Conservation (phyloP, 2,329 filamentous ascomycete species). For the Chalaropsis ovoidea region DNA sequence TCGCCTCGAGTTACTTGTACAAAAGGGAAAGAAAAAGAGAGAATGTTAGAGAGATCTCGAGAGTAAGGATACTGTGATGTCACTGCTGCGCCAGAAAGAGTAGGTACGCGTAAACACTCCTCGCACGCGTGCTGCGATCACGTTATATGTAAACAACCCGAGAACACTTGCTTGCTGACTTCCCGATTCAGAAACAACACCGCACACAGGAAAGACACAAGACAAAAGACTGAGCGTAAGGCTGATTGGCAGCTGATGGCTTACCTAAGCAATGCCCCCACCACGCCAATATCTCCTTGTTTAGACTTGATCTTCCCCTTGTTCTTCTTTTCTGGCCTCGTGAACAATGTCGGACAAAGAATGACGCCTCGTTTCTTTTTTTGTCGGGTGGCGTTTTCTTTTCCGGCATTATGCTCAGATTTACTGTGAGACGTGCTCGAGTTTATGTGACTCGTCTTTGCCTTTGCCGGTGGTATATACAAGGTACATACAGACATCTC, state of each 20-base stretch:
- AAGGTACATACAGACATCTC: too few species aligned
- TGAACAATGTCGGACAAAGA: neutral
- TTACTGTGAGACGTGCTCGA: neutral
- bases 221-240: neutral
- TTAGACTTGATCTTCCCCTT: neutral
- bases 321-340: neutral
- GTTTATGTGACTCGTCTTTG: too few species aligned
- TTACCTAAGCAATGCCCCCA: neutral
- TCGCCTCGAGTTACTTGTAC: slow-evolving; percentile 7
- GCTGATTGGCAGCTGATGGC: neutral
- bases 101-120: slow-evolving; percentile 5
- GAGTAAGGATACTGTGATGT: neutral
- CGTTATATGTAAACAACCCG: neutral
- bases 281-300: too few species aligned
- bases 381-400: neutral
- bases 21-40: neutral
- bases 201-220: neutral
- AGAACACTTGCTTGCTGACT: neutral
- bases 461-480: too few species aligned
- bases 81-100: neutral
- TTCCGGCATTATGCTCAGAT: neutral
- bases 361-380: slow-evolving; percentile 1
- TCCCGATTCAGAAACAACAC: neutral
- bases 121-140: neutral
- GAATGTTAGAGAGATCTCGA: too few species aligned